A percentile compares a stretch with the other conserved stretches of the same genome.
Conservation (phyloP, 768 basidiomycete species). For the Sarcomyxa edulis region DNA sequence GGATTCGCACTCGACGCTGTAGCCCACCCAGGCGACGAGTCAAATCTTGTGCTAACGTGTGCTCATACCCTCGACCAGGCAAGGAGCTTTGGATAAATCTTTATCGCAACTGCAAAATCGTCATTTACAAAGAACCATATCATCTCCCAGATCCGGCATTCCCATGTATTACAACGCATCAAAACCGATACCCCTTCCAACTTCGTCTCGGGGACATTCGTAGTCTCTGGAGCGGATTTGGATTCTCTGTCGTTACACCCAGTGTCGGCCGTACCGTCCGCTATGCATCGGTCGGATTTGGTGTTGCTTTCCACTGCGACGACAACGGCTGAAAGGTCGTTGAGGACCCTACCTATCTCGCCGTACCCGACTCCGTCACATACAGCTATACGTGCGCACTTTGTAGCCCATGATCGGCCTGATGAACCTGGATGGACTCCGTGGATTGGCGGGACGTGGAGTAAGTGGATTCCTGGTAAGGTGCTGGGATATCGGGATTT, state of each 20-base stretch:
- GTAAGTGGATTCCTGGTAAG: constrained; percentile 45
- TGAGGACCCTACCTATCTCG: constrained; percentile 51
- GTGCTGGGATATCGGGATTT: constrained; percentile 57
- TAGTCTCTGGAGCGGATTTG: constrained; percentile 30
- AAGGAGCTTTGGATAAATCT: constrained; percentile 8
- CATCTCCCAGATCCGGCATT: constrained; percentile 26
- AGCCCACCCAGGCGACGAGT: constrained; percentile 16
- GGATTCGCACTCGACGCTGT: constrained; percentile 47
- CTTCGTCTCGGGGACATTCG: constrained; percentile 40
- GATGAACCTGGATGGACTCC: constrained; percentile 36
- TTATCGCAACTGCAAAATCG: constrained; percentile 6
- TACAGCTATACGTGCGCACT: constrained; percentile 45
- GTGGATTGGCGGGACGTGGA: constrained; percentile 50
- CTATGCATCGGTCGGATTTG: constrained; percentile 57
- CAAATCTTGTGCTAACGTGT: constrained; percentile 48
- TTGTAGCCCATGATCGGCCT: constrained; percentile 40
- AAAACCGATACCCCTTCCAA: constrained; percentile 7
- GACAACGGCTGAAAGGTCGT: constrained; percentile 14
- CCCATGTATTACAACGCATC: constrained; percentile 18
- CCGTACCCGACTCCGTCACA: constrained; percentile 52
- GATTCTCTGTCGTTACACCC: constrained; percentile 29
- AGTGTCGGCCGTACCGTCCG: constrained; percentile 41
- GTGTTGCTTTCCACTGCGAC: constrained; percentile 32
- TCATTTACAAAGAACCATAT: constrained; percentile 4
- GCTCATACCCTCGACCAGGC: constrained; percentile 64